A percentile compares a stretch with the other conserved stretches of the same genome.
These are phyloP conservation scores for Infundibulicybe gibba DNA, from an alignment of 768 basidiomycete species.

Conservation along the genomic window DNA sequence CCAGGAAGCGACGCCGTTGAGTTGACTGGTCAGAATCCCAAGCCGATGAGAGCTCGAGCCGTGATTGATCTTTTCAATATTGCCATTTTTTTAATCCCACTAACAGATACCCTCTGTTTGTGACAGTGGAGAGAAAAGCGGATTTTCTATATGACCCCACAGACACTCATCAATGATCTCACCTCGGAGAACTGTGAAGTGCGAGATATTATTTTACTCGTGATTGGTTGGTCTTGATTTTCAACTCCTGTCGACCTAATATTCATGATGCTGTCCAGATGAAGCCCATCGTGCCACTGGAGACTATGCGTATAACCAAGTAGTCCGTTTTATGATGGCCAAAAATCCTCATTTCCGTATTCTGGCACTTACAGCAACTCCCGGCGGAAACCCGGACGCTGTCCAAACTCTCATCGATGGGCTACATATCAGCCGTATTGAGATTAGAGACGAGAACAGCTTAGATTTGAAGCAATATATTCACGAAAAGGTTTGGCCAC, in stretches of 20 bases:
- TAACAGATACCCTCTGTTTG: not conserved
- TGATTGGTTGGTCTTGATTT: conserved; percentile 59
- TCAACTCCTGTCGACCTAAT: not conserved
- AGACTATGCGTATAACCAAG: conserved; percentile 88
- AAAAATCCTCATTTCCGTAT: conserved; percentile 93
- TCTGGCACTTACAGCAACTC: conserved; percentile 93
- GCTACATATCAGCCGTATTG: conserved; percentile 91
- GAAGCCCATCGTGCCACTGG: conserved; percentile 96
- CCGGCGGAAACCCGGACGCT: conserved; percentile 80
- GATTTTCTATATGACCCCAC: conserved; percentile 95
- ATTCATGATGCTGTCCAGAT: conserved; percentile 41
- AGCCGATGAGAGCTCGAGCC: conserved; percentile 48
- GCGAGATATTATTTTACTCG: conserved; percentile 77
- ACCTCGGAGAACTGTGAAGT: conserved; percentile 69
- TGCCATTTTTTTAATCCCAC: no score
- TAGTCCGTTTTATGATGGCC: conserved; percentile 86
- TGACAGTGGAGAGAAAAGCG: conserved; percentile 76
- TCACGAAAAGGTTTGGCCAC: conserved; percentile 68
- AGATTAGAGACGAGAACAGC: conserved; percentile 89
- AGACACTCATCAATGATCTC: conserved; percentile 90
- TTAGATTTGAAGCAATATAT: conserved; percentile 84
- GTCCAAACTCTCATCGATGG: conserved; percentile 90
- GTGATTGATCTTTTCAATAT: conserved; percentile 34
- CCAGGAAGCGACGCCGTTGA: conserved; percentile 83
- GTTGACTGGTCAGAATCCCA: conserved; percentile 74